phyloP scores from a whole-genome alignment of 441 rosid species.

The Pelargonium myrrhifolium region DNA sequence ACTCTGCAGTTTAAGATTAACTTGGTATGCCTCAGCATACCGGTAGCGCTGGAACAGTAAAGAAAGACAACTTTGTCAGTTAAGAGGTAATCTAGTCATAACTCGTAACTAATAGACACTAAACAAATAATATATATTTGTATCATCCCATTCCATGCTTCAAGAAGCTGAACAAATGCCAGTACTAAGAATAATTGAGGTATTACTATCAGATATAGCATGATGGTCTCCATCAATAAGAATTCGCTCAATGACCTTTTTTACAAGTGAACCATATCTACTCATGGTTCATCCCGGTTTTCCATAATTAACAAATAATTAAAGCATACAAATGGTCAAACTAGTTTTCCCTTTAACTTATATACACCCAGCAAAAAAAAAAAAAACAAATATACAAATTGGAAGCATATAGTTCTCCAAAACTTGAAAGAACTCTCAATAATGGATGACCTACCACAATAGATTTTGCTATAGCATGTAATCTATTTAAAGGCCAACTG shows the following conservation, averaged over 20 bases:
- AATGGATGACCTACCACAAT: background rate
- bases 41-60: constrained; percentile 63
- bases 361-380: background rate
- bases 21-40: constrained; percentile 76
- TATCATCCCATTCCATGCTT: background rate
- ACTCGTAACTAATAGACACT: constrained; percentile 1
- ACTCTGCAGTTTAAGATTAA: constrained; percentile 53
- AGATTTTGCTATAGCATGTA: background rate
- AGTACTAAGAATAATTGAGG: too few species aligned
- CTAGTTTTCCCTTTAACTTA: background rate
- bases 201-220: too few species aligned
- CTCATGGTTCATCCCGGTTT: background rate
- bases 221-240: background rate
- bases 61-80: constrained; percentile 20
- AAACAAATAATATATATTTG: background rate
- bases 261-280: background rate
- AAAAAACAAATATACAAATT: background rate
- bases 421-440: background rate
- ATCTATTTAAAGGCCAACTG: too few species aligned
- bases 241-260: background rate
- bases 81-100: constrained; percentile 7
- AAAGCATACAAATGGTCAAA: background rate
- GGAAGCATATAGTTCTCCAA: background rate
- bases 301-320: background rate
- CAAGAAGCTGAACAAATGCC: too few species aligned